These are phyloP conservation scores for Xylariaceae sp. DNA, from an alignment of 2,329 filamentous ascomycete genomes.

Conservation along the genomic window DNA sequence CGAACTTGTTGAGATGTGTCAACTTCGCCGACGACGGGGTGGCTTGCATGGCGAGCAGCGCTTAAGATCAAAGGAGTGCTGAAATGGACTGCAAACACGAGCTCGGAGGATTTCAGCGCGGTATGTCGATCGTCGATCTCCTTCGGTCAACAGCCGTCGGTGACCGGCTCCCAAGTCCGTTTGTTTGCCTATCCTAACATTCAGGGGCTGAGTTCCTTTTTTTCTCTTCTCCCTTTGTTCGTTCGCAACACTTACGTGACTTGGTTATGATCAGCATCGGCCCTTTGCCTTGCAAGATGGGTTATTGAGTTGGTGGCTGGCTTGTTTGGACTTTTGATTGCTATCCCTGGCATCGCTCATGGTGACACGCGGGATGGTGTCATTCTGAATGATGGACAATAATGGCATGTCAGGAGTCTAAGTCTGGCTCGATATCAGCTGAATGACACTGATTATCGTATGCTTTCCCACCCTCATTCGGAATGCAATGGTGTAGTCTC, in stretches of 20 bases:
- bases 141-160: neutral
- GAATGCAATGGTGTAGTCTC: too few species aligned
- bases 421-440: too few species aligned
- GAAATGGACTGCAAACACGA: neutral
- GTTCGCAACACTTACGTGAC: neutral
- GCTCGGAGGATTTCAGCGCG: neutral
- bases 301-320: neutral
- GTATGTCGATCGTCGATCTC: neutral
- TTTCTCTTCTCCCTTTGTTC: neutral
- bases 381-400: neutral
- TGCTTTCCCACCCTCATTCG: too few species aligned
- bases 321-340: neutral
- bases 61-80: neutral
- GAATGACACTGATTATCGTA: too few species aligned
- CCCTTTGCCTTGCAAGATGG: neutral
- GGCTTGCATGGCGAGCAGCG: neutral
- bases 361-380: neutral
- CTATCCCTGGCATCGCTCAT: neutral
- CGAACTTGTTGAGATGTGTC: neutral
- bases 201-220: neutral
- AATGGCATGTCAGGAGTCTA: neutral
- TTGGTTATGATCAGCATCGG: neutral
- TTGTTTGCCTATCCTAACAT: neutral
- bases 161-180: neutral
- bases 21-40: neutral